Evolutionary conservation across 805 yeast species (phyloP), one percentile per base, ranked within the genome.

Genomic region (Soucietia sequanensis): DNA sequence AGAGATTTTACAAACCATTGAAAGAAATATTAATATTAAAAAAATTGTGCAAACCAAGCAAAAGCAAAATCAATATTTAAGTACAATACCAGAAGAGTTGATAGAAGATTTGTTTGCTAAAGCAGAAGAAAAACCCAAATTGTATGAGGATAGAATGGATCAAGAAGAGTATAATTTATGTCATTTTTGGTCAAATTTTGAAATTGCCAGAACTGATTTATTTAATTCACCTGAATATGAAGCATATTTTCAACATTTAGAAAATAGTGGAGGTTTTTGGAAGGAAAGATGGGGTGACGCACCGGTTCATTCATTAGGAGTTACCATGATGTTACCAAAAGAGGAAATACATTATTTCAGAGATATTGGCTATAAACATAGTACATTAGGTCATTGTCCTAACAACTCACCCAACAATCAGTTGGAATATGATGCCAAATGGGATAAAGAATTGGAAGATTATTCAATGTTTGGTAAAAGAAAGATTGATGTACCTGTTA

Each of bases 211-310:
- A 34, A 75, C 89, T 2, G 89, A 82, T 47, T 57, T 90, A 13
- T 90, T 87, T 68, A 68, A 74, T 27, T 77, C 84, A 15, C 71
- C 75, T 4, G 56, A 70, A 14, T 93, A 91, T 59, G 70, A 77
- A 32, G 68, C 68, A 17, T 90, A 81, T 56, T 87, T 86, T 56
- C 62, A 79, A 25, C 75, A 68, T 46, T 59, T 91, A 31, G 97
- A 93, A 37, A 32, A 58, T 6, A 64, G 79, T 4, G 87, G 90
- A 8, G 97, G 98, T 0, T 90, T 91, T 53, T 89, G 80, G 72
- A 72, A 75, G 35, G 96, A 93, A 57, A 67, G 99, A 51, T 91
- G 98, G 98, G 98, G 98, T 2, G 98, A 91, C 68, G 96, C 97
- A 0, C 96, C 97, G 0, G 80, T 91, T 4, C 97, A 89, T 56